Base-by-base conservation (phyloP, 306 rosid species). In the Lathyrus sativus region DNA sequence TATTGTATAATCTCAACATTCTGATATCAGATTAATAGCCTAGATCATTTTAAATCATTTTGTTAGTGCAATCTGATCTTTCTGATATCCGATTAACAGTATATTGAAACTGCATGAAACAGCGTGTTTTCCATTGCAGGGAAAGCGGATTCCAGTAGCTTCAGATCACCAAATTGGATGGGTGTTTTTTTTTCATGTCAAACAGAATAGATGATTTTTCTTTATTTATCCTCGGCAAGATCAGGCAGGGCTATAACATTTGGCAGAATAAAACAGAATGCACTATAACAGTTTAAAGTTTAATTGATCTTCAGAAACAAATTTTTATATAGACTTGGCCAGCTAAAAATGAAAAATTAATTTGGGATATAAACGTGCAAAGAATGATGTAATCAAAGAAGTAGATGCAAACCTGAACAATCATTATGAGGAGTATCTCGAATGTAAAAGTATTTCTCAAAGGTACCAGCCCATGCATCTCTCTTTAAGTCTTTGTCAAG, bases 381-480 rank as follows among this genome's bases (percentile, higher is more conserved):
- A 44, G 24, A 28, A 60, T 62, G 28, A 0, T 38, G 26, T 39
- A 35, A 46, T 55, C 38, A 62, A 57, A 26, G 57, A 59, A 62
- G 43, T 29, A 26, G 29, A 59, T 22, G 55, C 86, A 56, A 81
- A 92, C 96, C 98, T 92, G 98, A 96, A 79, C 98, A 89, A 77
- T 92, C 96, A 19, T 88, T 65, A 2, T 96, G 91, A 48, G 96
- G 95, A 71, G 87, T 85, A 66, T 76, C 81, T 0, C 96, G 95
- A n/a, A 88, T 24, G 77, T 80, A 50, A 9, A 92, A 86, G 75
- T 85, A 86, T 13, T 80, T 82, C 78, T 92, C 98, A 4, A 92
- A 92, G 65, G 96, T 82, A 51, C 96, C 96, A 3, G 98, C 96
- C 98, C 98, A 92, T 9, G 98, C 96, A 81, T 89, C 96, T 81